phyloP scores from a whole-genome alignment of 225 moss, liverwort and hornwort species.

The Bryoerythrophyllum caledonicum region DNA sequence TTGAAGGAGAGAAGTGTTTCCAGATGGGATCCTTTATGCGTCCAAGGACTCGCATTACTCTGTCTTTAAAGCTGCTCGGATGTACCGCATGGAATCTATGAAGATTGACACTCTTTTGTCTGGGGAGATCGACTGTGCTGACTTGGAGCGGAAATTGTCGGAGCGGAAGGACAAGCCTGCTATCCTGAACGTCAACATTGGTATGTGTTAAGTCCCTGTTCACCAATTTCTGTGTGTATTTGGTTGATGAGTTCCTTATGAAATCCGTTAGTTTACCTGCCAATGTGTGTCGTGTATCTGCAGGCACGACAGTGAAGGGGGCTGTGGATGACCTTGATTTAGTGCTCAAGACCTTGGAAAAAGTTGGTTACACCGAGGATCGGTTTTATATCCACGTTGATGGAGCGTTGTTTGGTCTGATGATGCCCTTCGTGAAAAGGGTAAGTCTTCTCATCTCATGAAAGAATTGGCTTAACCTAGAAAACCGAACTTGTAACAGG shows the following conservation, averaged over 20 bases:
- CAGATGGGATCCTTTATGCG: slow-evolving; percentile 80
- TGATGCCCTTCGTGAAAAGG: slow-evolving; percentile 88
- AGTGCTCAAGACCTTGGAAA: slow-evolving; percentile 62
- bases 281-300: not conserved
- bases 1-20: slow-evolving; percentile 78
- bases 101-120: slow-evolving; percentile 79
- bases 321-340: slow-evolving; percentile 90
- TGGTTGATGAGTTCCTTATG: not conserved
- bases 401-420: slow-evolving; percentile 88
- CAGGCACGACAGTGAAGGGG: slow-evolving; percentile 92
- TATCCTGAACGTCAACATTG: slow-evolving; percentile 89
- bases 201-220: slow-evolving; percentile 28
- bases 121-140: slow-evolving; percentile 85
- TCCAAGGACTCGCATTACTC: slow-evolving; percentile 92
- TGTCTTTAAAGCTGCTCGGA: slow-evolving; percentile 89
- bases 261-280: too few relatives aligned
- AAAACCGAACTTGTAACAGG: not conserved
- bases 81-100: slow-evolving; percentile 93
- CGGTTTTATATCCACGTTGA: slow-evolving; percentile 94
- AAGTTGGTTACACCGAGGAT: slow-evolving; percentile 67
- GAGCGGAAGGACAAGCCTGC: slow-evolving; percentile 73
- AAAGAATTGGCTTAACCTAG: not conserved
- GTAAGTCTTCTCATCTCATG: slow-evolving; percentile 24
- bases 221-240: not conserved
- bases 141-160: slow-evolving; percentile 59